Evolutionary conservation across 768 basidiomycete species (phyloP).

Genomic region (Podaxis sp.): DNA sequence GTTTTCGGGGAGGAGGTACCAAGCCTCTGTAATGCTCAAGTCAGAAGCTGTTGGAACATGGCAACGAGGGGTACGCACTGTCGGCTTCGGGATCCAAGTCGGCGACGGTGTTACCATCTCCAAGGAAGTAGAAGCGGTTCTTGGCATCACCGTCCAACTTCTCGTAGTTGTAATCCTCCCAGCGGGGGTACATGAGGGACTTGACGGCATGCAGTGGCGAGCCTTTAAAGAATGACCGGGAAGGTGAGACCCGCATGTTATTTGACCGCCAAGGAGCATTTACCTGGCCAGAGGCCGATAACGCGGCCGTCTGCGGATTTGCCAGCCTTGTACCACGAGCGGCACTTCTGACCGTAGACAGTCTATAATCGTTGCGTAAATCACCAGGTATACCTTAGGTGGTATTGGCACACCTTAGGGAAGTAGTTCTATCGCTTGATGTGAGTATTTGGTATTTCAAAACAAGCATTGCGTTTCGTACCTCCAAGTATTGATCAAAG

Average conservation of each 20-base stretch:
- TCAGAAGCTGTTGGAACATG: not conserved
- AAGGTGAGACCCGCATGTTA: not conserved
- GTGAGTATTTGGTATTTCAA: not conserved
- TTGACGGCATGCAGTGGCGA: slow-evolving; percentile 51
- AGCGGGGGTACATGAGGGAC: slow-evolving; percentile 53
- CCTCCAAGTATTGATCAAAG: slow-evolving; percentile 61
- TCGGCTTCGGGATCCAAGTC: slow-evolving; percentile 38
- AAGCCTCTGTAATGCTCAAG: slow-evolving; percentile 34
- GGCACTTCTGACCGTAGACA: slow-evolving; percentile 56
- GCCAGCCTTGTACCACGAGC: slow-evolving; percentile 66
- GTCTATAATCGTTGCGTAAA: slow-evolving; percentile 35
- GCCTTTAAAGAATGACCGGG: slow-evolving; percentile 29
- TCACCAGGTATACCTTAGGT: not conserved
- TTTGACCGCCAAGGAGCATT: not conserved
- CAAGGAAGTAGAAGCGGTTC: slow-evolving; percentile 60
- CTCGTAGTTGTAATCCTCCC: slow-evolving; percentile 65
- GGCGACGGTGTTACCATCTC: slow-evolving; percentile 56
- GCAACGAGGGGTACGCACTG: slow-evolving; percentile 24
- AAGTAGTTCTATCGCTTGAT: slow-evolving; percentile 41
- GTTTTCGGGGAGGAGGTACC: slow-evolving; percentile 42
- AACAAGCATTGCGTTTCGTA: slow-evolving; percentile 22
- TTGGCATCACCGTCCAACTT: slow-evolving; percentile 34
- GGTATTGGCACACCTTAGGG: slow-evolving; percentile 33
- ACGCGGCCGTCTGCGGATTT: slow-evolving; percentile 54
- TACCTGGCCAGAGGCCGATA: slow-evolving; percentile 61